These are phyloP conservation scores for Isatis tinctoria DNA, from an alignment of 345 rosid genomes.

Conservation along the genomic window DNA sequence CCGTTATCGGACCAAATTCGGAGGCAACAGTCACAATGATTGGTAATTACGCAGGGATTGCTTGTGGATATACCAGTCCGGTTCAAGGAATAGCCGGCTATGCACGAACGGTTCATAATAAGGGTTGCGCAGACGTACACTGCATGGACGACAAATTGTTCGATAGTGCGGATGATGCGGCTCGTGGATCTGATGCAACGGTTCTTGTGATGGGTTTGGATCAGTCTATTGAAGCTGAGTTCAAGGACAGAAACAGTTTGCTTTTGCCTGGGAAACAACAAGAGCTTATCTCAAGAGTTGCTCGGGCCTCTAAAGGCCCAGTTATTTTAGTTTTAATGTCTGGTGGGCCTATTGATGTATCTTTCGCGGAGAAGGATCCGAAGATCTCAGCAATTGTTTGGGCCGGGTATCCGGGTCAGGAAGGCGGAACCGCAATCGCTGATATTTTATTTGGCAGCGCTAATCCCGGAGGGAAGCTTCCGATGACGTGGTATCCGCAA, in stretches of 20 bases:
- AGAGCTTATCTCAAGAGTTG: slow-evolving; percentile 56
- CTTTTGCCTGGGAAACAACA: slow-evolving; percentile 78
- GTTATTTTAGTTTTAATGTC: slow-evolving; percentile 62
- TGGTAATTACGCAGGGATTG: slow-evolving; percentile 94
- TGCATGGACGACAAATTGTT: slow-evolving; percentile 53
- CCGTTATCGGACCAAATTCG: slow-evolving; percentile 82
- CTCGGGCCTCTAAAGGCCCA: slow-evolving; percentile 63
- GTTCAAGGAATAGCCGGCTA: slow-evolving; percentile 60
- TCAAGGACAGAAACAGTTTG: slow-evolving; percentile 56
- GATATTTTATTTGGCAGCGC: slow-evolving; percentile 66
- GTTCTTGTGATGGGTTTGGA: slow-evolving; percentile 87
- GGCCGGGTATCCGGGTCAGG: slow-evolving; percentile 98
- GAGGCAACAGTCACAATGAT: slow-evolving; percentile 77
- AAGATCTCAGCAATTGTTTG: slow-evolving; percentile 60
- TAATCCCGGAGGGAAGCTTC: slow-evolving; percentile 87
- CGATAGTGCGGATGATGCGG: slow-evolving; percentile 45
- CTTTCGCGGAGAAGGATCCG: slow-evolving; percentile 55
- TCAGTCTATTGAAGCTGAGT: slow-evolving; percentile 83
- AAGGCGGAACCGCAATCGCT: slow-evolving; percentile 84
- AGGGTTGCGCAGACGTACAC: slow-evolving; percentile 64
- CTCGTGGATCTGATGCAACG: slow-evolving; percentile 60
- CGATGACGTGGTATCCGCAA: slow-evolving; percentile 93
- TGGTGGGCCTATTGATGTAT: slow-evolving; percentile 83
- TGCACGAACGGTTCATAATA: slow-evolving; percentile 42
- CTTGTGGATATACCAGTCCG: slow-evolving; percentile 74